These are phyloP conservation scores for Berberis vulgaris DNA, from an alignment of 164 flowering plant species.

Conservation along the genomic window DNA sequence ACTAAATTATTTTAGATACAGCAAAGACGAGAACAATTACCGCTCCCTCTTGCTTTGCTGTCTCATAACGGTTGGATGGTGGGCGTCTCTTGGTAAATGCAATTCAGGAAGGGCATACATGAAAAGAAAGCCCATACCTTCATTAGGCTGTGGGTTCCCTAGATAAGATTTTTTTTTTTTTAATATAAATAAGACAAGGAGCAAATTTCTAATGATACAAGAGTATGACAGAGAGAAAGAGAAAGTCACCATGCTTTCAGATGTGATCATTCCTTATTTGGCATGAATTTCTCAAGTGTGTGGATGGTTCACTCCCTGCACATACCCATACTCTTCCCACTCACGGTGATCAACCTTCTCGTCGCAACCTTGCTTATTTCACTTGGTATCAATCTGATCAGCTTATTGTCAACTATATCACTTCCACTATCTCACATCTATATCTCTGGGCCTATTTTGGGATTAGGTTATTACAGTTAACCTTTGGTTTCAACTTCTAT, in stretches of 20 bases:
- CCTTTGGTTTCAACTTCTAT: not conserved
- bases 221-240: too few relatives aligned
- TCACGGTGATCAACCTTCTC: not conserved
- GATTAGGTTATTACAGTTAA: not conserved
- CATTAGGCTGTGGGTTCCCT: too few relatives aligned
- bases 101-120: too few relatives aligned
- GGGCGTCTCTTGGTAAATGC: too few relatives aligned
- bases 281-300: not conserved
- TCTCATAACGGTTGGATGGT: constrained; percentile 58
- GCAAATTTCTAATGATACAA: too few relatives aligned
- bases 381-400: not conserved
- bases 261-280: too few relatives aligned
- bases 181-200: too few relatives aligned
- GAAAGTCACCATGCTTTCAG: too few relatives aligned
- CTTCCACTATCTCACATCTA: not conserved
- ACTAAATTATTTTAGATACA: not conserved
- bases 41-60: constrained; percentile 95
- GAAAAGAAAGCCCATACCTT: too few relatives aligned
- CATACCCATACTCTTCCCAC: not conserved
- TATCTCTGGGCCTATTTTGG: not conserved
- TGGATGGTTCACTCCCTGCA: not conserved
- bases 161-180: too few relatives aligned
- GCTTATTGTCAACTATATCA: not conserved
- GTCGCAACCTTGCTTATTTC: not conserved
- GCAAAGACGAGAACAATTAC: constrained; percentile 25